Evolutionary conservation across 2,329 filamentous ascomycete species (phyloP), one percentile per base, ranked within the genome.

Genomic region (Verticillium longisporum): DNA sequence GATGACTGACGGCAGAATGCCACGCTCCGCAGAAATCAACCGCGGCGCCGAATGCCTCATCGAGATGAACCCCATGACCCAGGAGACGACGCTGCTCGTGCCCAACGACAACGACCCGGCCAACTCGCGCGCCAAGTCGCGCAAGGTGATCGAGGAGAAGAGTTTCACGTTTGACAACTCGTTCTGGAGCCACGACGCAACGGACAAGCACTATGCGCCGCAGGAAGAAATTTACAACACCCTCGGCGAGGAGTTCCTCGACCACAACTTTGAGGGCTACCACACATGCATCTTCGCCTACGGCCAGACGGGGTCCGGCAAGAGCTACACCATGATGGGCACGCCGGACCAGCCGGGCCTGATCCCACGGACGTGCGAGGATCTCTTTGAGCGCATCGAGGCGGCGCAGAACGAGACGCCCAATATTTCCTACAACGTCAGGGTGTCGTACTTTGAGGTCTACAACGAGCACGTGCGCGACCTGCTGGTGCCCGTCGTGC

Each of bases 381-480:
- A 97, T 75, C 83, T 99, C 58, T 99, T 99, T 73, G 88, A 97
- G 78, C 87, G 95, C 60, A 97, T 99, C 72, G 89, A 94, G 66
- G 85, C 87, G 54, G 83, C 85, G 33, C 82, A 85, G 60, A 88
- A 90, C 66, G 89, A 96, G 70, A 90, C 90, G 55, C 90, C 92
- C 60, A 96, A 95, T 75, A 92, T 97, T 73, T 96, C 91, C 67
- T 99, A 97, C 81, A 95, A 94, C 69, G 95, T 99, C 66, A 90
- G 95, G 65, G 95, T 98, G 33, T 97, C 93, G 3, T 99, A 99
- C 78, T 98, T 99, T 71, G 95, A 99, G 74, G 95, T 99, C 64
- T 99, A 99, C 83, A 99, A 99, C 76, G 95, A 99, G 77, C 95
- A 98, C 75, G 95, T 99, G 57, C 91, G 95, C 62, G 95, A 99